Evolutionary conservation across 495 filamentous ascomycete species (phyloP).

Genomic region (Xanthoparmelia taractica): DNA sequence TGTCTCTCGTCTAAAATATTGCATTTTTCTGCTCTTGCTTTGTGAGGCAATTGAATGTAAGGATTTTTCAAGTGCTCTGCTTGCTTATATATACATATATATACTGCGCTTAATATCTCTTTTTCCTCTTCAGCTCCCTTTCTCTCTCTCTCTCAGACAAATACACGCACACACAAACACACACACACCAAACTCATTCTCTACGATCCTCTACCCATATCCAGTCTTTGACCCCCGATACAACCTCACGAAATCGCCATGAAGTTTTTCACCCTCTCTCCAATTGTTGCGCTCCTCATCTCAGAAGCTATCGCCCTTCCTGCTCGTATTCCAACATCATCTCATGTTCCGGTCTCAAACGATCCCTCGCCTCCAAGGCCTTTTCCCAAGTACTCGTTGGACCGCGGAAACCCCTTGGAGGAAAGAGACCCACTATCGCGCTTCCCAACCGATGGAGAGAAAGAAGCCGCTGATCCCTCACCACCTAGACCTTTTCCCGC

Average conservation of each 20-base stretch:
- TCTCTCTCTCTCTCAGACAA: neutral
- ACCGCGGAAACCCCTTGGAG: neutral
- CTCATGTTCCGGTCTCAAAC: neutral
- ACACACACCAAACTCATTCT: neutral
- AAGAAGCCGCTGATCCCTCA: neutral
- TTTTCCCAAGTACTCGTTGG: neutral
- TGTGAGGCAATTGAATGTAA: neutral
- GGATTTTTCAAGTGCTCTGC: neutral
- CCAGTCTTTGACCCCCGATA: neutral
- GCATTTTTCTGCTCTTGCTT: neutral
- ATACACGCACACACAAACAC: neutral
- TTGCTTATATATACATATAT: neutral
- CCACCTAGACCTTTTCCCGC: neutral
- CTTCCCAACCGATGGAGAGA: neutral
- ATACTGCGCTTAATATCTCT: neutral
- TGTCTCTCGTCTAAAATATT: neutral
- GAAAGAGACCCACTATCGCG: neutral
- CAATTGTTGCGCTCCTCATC: neutral
- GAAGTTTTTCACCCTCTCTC: neutral
- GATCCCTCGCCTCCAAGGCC: neutral
- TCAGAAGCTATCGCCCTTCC: neutral
- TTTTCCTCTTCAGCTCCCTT: neutral
- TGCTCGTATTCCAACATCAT: neutral
- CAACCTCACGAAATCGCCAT: neutral
- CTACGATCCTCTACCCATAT: no score